Percentiles rank a stretch among this genome's conserved stretches.
Conservation (phyloP, 257 asterid genomes). For the Scutellaria barbata region DNA sequence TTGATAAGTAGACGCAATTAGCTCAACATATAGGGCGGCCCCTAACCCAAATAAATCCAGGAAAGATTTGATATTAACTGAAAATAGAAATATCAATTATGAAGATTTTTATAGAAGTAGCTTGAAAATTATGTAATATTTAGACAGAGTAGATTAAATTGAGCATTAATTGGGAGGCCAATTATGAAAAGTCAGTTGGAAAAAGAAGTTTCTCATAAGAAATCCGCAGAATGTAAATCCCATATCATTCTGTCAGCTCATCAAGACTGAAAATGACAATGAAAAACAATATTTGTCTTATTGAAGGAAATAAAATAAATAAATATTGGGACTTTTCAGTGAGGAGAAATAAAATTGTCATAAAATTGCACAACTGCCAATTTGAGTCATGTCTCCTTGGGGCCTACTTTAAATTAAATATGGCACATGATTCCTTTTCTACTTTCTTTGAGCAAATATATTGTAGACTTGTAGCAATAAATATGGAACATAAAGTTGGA, state of each 20-base stretch:
- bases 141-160: slow-evolving; percentile 16
- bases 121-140: slow-evolving; percentile 17
- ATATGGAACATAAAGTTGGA: slow-evolving; percentile 36
- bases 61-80: neutral
- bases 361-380: slow-evolving; percentile 32
- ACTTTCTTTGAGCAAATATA: slow-evolving; percentile 15
- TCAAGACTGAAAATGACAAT: slow-evolving; percentile 46
- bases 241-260: slow-evolving; percentile 41
- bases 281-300: slow-evolving; percentile 37
- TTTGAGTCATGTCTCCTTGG: slow-evolving; percentile 28
- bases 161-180: slow-evolving; percentile 32
- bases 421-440: slow-evolving; percentile 38
- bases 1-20: no score
- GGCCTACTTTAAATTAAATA: slow-evolving; percentile 42
- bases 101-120: neutral
- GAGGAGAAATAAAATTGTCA: slow-evolving; percentile 14
- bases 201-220: slow-evolving; percentile 41
- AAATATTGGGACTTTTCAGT: slow-evolving; percentile 11
- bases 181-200: slow-evolving; percentile 38
- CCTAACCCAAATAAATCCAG: neutral
- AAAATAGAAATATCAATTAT: neutral
- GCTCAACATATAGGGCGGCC: no score
- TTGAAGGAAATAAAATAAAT: slow-evolving; percentile 5
- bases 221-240: slow-evolving; percentile 38
- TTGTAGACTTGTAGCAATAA: slow-evolving; percentile 30